Evolutionary conservation across 208 protist genomes (phyloP), one percentile per base, ranked within the genome.

Genomic region (Leishmania martiniquensis): DNA sequence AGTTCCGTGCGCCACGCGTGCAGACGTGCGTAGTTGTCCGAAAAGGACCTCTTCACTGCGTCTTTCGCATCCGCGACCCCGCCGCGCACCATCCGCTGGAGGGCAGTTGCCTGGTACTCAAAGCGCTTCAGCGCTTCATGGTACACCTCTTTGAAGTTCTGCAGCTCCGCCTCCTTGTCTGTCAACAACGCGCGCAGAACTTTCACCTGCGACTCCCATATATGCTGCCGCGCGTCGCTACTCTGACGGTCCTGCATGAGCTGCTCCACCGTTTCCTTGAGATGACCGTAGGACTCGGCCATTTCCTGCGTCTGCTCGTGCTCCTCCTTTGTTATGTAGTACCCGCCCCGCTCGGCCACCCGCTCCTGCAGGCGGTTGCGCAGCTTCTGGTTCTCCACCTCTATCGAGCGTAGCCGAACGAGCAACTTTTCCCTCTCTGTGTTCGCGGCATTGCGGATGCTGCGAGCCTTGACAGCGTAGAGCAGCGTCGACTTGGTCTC

Each of bases 401-500:
- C 92, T 66, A 95, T 85, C n/a, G 88, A 95, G 47, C 92, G 87
- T 55, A 97, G 79, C 34, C 91, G 87, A 42, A 93, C 86, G 55
- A 95, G 85, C 49, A 98, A 77, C 77, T 94, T 96, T 72, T 96
- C 90, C 60, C 78, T 80, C 70, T 97, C 90, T 54, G 87, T 93
- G 86, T 97, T 95, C 52, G 93, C 87, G 4, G 86, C 88, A 83
- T 99, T 99, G 67, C 94, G 89, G 83, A 99, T 99, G 69, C 97
- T 98, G 44, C 95, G 87, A 13, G 97, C 97, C 70, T 98, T 93
- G 62, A 98, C 97, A 20, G 98, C 98, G 83, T 99, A 99, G 81
- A 98, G 92, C n/a, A 99, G 87, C 13, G 98, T 99, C 60, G 93
- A 98, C 76, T 98, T 93, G 12, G 96, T 98, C 85, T 99, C 98